Percentiles rank a stretch among this genome's conserved stretches.
These are phyloP conservation scores for Lipomyces anomalus DNA, from an alignment of 805 yeast genomes.

Conservation along the genomic window DNA sequence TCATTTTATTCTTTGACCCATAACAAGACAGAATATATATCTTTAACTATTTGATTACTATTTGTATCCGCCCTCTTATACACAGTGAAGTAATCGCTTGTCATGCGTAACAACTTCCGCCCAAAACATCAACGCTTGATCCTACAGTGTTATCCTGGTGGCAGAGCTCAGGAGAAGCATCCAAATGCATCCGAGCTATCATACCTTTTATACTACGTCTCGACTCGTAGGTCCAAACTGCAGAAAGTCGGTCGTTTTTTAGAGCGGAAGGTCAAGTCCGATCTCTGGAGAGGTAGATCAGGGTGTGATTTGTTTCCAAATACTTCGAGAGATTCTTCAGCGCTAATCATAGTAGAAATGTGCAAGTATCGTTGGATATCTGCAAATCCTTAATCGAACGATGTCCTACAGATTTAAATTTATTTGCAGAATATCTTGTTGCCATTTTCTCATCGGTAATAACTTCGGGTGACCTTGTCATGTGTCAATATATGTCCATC, in stretches of 20 bases:
- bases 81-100: no score
- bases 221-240: constrained; percentile 80
- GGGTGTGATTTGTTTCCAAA: constrained; percentile 39
- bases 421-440: constrained; percentile 67
- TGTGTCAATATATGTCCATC: constrained; percentile 47
- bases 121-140: constrained; percentile 89
- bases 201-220: constrained; percentile 80
- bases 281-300: constrained; percentile 53
- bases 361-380: constrained; percentile 73
- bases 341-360: constrained; percentile 37
- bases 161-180: constrained; percentile 76
- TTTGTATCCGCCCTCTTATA: no score
- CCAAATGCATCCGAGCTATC: constrained; percentile 91
- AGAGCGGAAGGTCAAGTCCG: constrained; percentile 54
- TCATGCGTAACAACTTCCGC: constrained; percentile 36
- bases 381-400: constrained; percentile 61
- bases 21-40: no score
- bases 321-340: not conserved
- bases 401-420: constrained; percentile 78
- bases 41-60: no score
- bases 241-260: constrained; percentile 77
- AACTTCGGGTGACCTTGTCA: constrained; percentile 52
- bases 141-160: constrained; percentile 88
- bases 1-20: no score
- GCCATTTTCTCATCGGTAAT: constrained; percentile 51